These are phyloP conservation scores for Vigna reflexopilosa DNA, from an alignment of 306 rosid species.

Conservation along the genomic window DNA sequence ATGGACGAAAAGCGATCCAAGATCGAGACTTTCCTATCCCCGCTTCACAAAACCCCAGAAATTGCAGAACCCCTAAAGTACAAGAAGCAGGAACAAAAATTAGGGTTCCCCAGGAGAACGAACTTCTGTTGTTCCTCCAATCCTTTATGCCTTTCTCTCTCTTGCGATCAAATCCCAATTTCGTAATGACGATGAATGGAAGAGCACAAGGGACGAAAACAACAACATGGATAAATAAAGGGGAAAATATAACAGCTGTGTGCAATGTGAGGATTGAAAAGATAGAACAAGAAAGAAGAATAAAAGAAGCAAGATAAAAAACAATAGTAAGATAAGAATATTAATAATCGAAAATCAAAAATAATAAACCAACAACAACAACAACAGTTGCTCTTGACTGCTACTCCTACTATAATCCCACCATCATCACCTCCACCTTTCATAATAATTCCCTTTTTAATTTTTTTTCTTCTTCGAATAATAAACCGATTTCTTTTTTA, in stretches of 20 bases:
- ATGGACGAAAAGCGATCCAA: conserved; percentile 59
- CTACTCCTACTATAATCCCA: conserved; percentile 57
- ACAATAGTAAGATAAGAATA: conserved; percentile 39
- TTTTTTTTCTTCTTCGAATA: conserved; percentile 39
- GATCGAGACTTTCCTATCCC: conserved; percentile 52
- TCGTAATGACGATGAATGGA: conserved; percentile 76
- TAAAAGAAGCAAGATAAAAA: conserved; percentile 43
- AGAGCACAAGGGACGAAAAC: conserved; percentile 54
- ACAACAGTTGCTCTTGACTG: conserved; percentile 58
- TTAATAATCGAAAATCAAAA: conserved; percentile 52
- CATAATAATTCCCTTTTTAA: conserved; percentile 55
- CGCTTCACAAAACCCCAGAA: conserved; percentile 62
- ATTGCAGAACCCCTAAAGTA: conserved; percentile 44
- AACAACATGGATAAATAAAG: conserved; percentile 39
- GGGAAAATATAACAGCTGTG: conserved; percentile 37
- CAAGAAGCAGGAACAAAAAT: conserved; percentile 17
- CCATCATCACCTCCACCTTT: conserved; percentile 71
- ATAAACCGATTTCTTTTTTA: conserved; percentile 38
- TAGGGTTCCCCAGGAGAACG: conserved; percentile 59
- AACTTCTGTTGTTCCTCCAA: conserved; percentile 28
- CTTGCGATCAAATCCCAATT: conserved; percentile 51
- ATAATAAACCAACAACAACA: conserved; percentile 57
- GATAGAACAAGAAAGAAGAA: conserved; percentile 56
- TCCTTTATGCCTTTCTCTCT: conserved; percentile 41
- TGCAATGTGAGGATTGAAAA: conserved; percentile 44